These are phyloP conservation scores for Desmodesmus armatus DNA, from an alignment of 139 green algal species.

Conservation along the genomic window DNA sequence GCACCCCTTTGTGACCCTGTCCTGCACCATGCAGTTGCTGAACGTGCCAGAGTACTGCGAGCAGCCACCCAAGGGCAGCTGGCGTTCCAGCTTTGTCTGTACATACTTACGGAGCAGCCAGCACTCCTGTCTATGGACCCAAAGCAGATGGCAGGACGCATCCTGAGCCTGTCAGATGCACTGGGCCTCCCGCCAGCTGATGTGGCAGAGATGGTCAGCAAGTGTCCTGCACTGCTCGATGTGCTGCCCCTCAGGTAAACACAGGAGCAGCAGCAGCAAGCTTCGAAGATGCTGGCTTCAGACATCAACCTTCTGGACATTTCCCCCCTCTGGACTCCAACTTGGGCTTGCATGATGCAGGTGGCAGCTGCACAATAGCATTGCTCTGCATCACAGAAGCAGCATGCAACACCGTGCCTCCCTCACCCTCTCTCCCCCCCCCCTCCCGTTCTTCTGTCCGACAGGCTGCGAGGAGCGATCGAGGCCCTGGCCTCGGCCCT, in stretches of 20 bases:
- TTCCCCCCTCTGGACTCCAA: not conserved
- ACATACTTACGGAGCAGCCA: slow-evolving; percentile 42
- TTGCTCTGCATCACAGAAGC: not conserved
- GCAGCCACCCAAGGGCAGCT: slow-evolving; percentile 10
- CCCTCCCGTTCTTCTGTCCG: no score
- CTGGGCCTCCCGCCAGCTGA: slow-evolving; percentile 11
- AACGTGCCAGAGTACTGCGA: not conserved
- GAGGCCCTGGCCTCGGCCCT: slow-evolving; percentile 15
- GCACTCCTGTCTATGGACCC: not conserved
- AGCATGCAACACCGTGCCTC: not conserved
- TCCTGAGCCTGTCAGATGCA: not conserved
- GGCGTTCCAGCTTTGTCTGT: slow-evolving; percentile 17
- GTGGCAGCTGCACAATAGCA: not conserved
- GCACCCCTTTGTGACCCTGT: no score
- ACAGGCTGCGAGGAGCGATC: slow-evolving; percentile 15
- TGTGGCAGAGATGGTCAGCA: slow-evolving; percentile 30
- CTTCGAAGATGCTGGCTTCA: not conserved
- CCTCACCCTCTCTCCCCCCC: not conserved
- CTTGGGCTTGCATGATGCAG: not conserved
- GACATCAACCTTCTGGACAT: not conserved
- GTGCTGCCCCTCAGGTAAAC: slow-evolving; percentile 41
- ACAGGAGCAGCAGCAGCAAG: not conserved
- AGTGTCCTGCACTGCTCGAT: not conserved
- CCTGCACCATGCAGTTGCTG: slow-evolving; percentile 13
- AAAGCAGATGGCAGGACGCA: slow-evolving; percentile 8